Percentiles rank a stretch among this genome's conserved stretches.
Evolutionary conservation across 306 rosid genomes (phyloP).

Genomic region (Vicia villosa): DNA sequence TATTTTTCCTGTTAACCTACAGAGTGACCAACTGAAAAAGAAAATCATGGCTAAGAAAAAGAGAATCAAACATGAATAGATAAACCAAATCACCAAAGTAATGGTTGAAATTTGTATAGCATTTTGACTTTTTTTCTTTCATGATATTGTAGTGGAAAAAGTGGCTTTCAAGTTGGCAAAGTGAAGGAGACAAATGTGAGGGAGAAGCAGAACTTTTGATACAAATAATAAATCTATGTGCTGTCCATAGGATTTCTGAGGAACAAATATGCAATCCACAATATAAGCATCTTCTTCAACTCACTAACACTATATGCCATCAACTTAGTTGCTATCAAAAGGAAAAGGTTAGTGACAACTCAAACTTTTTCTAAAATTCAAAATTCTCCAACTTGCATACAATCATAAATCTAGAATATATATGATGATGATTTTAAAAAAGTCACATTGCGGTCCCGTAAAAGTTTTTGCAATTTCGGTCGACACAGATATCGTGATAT

Average conservation of each 20-base stretch:
- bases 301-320: slow-evolving; percentile 61
- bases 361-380: not conserved
- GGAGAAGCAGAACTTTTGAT: slow-evolving; percentile 74
- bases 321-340: slow-evolving; percentile 51
- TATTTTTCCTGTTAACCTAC: too few relatives aligned
- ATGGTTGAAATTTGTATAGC: not conserved
- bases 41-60: too few relatives aligned
- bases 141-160: slow-evolving; percentile 64
- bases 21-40: too few relatives aligned
- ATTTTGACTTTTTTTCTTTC: not conserved
- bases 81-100: not conserved
- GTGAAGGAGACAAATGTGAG: slow-evolving; percentile 57
- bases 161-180: slow-evolving; percentile 77
- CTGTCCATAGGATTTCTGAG: slow-evolving; percentile 47
- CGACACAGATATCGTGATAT: too few relatives aligned
- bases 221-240: slow-evolving; percentile 61
- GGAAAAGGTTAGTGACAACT: slow-evolving; percentile 53
- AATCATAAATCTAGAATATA: too few relatives aligned
- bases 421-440: too few relatives aligned
- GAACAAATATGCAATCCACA: slow-evolving; percentile 53
- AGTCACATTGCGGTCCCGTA: too few relatives aligned
- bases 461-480: too few relatives aligned
- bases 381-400: not conserved
- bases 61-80: too few relatives aligned
- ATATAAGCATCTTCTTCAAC: slow-evolving; percentile 45